Conservation (phyloP, 1,139 yeast species). For the Sugiyamaella novakii region DNA sequence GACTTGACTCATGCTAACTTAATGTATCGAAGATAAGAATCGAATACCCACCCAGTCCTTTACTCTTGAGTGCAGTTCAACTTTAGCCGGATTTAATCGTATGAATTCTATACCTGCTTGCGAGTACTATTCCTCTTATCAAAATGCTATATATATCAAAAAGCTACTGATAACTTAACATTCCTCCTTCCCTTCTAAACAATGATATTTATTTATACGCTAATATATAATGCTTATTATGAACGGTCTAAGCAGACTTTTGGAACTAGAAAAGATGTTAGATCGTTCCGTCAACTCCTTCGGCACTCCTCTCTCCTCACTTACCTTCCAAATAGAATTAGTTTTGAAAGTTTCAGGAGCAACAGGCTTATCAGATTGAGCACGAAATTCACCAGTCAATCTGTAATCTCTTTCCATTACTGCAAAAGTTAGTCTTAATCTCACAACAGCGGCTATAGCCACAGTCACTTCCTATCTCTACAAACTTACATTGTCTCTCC, state of each 20-base stretch:
- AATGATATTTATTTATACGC: background rate
- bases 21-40: too few species aligned
- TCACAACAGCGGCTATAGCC: background rate
- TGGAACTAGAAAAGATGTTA: constrained; percentile 5
- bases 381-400: constrained; percentile 72
- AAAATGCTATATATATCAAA: background rate
- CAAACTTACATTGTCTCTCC: constrained; percentile 49
- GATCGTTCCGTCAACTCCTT: background rate
- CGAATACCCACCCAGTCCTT: too few species aligned
- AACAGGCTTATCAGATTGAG: constrained; percentile 63
- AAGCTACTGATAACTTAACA: too few species aligned
- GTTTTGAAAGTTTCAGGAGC: constrained; percentile 76
- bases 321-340: constrained; percentile 51
- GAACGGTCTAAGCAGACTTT: constrained; percentile 4
- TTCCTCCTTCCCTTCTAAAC: too few species aligned
- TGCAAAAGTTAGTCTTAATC: constrained; percentile 31
- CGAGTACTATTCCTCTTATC: too few species aligned
- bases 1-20: too few species aligned
- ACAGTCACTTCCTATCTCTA: background rate
- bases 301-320: constrained; percentile 18
- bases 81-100: too few species aligned
- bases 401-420: constrained; percentile 73
- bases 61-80: too few species aligned
- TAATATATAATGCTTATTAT: constrained; percentile 6
- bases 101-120: too few species aligned